A percentile compares a stretch with the other conserved stretches of the same genome.
Evolutionary conservation across 306 rosid species (phyloP).

Genomic region (Inga oerstediana): DNA sequence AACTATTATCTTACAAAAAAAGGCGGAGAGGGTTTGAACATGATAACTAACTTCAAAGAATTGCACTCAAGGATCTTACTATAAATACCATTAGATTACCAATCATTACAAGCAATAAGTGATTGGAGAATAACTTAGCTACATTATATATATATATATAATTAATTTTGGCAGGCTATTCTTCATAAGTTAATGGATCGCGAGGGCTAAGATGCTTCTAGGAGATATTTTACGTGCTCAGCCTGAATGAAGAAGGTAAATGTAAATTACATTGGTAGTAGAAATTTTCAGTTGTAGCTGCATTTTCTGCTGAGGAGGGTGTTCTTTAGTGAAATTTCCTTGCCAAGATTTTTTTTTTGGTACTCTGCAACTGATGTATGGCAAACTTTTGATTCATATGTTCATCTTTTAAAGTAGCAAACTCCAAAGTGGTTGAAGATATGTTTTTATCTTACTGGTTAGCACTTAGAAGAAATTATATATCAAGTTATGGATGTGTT

Average conservation of each 20-base stretch:
- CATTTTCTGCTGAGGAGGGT: neutral
- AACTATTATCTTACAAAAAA: neutral
- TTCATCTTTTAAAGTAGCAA: neutral
- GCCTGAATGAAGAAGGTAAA: conserved; percentile 25
- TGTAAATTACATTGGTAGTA: neutral
- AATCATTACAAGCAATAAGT: conserved; percentile 6
- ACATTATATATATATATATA: neutral
- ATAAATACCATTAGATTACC: neutral
- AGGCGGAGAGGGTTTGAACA: neutral
- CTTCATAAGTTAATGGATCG: conserved; percentile 66
- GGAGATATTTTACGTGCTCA: conserved; percentile 7
- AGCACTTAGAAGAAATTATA: neutral
- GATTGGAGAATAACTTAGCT: conserved; percentile 24
- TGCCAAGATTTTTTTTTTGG: neutral
- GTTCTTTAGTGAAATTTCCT: neutral
- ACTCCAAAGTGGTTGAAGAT: neutral
- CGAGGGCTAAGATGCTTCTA: conserved; percentile 42
- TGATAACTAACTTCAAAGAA: neutral
- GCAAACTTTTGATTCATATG: neutral
- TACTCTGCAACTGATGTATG: neutral
- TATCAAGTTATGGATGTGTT: neutral
- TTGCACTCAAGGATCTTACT: neutral
- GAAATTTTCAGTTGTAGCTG: neutral
- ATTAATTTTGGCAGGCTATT: conserved; percentile 52
- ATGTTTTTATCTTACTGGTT: neutral